These are phyloP conservation scores for Fomitopsis pinicola DNA, from an alignment of 1,284 basidiomycete genomes.

Conservation along the genomic window DNA sequence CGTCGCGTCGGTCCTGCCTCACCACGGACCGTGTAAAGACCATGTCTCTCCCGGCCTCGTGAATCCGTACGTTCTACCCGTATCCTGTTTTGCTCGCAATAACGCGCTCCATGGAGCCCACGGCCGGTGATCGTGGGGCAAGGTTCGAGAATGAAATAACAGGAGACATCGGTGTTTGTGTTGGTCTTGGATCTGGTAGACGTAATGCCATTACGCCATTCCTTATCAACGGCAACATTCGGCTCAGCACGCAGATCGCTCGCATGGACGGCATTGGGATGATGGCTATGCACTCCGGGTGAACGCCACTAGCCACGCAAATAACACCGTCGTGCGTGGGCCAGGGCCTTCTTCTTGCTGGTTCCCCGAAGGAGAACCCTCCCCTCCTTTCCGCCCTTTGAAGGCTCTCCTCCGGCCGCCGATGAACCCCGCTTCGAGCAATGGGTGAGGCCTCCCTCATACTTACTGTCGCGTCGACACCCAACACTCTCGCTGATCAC, in stretches of 20 bases:
- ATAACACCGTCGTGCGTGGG: too few relatives aligned
- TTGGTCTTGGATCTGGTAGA: background rate
- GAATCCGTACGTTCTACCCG: background rate
- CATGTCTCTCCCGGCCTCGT: background rate
- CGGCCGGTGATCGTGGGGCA: background rate
- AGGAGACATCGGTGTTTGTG: background rate
- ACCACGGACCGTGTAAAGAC: background rate
- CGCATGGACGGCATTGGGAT: background rate
- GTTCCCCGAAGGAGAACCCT: too few relatives aligned
- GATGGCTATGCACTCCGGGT: too few relatives aligned
- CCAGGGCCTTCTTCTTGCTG: too few relatives aligned
- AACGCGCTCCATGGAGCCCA: background rate
- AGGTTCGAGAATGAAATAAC: background rate
- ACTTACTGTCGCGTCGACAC: too few relatives aligned
- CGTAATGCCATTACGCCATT: background rate
- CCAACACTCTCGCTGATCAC: too few relatives aligned
- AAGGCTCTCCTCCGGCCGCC: too few relatives aligned
- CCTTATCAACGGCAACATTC: background rate
- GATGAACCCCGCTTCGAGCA: too few relatives aligned
- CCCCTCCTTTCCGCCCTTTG: too few relatives aligned
- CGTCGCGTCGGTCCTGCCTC: background rate
- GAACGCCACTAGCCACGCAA: too few relatives aligned
- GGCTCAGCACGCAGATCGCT: background rate
- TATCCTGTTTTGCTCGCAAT: background rate
- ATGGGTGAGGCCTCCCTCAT: too few relatives aligned